Base-by-base conservation (phyloP, 2,329 filamentous ascomycete genomes). In the Cladosporium sp. region DNA sequence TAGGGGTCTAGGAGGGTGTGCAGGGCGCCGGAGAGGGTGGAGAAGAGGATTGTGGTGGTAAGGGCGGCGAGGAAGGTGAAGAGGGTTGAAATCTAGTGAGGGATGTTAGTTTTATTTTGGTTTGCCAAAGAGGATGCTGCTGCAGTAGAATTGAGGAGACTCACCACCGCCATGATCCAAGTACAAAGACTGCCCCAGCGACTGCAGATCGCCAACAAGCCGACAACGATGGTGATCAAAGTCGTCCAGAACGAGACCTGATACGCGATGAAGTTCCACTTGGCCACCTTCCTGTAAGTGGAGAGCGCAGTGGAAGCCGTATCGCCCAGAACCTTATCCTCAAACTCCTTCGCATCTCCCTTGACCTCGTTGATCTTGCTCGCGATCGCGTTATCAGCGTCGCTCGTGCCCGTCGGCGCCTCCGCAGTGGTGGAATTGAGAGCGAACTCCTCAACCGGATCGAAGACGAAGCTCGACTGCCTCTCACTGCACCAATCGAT, bases 221-320 rank as follows among this genome's bases (percentile, higher is more conserved):
- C 91, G 41, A 95, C 73, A 39, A 93, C 55, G 53, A 96, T 77
- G 68, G 91, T 87, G 20, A 84, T 70, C 37, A 76, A 79, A 6
- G 92, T 87, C 15, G 83, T 76, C 55, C 84, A 70, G 61, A 91
- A 78, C 44, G 88, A 84, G 56, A 89, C 77, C 59, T 89, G 77
- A 69, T 90, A 96, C 56, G 85, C 83, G 54, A 92, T 78, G 70
- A 91, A 84, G 68, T 92, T 91, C 86, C 87, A 95, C 65, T 85
- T 86, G 52, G 82, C 80, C 29, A 91, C 82, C 47, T 78, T 81
- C 64, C 80, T 77, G 74, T 96, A 96, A 15, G 81, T 77, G 40
- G 85, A 80, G 60, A 97, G 72, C 13, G 85, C 83, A 43, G 80
- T 75, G 47, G 79, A 75, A 49, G 95, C 73, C 50, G 82, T 78